Conservation (phyloP, 352 stramenopile species). For the Pythium rishiriense region DNA sequence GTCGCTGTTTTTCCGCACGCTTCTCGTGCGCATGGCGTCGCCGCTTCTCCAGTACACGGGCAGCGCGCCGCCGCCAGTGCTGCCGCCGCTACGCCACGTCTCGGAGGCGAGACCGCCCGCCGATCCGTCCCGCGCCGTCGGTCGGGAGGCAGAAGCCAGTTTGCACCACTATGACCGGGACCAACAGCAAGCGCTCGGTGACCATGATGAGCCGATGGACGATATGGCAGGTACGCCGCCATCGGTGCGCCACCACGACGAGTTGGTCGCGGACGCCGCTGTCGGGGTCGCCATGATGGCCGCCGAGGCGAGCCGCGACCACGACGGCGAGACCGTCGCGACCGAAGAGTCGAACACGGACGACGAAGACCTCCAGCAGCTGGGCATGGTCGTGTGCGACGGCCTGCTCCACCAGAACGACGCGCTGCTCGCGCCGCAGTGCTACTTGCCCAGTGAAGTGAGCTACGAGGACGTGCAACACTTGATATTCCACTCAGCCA, state of each 20-base stretch:
- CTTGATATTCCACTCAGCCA: slow-evolving; percentile 60
- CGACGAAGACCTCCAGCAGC: slow-evolving; percentile 73
- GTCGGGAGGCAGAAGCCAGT: too few species aligned
- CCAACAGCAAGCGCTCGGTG: background rate
- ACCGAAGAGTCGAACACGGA: slow-evolving; percentile 76
- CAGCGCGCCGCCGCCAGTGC: background rate
- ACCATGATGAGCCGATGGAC: slow-evolving; percentile 7
- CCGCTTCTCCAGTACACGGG: slow-evolving; percentile 23
- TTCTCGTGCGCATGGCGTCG: slow-evolving; percentile 26
- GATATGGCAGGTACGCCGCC: background rate
- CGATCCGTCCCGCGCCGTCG: too few species aligned
- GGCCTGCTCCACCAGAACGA: slow-evolving; percentile 30
- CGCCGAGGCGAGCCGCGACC: slow-evolving; percentile 8
- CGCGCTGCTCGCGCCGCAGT: slow-evolving; percentile 17
- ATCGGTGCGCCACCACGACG: slow-evolving; percentile 4
- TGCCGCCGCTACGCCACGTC: too few species aligned
- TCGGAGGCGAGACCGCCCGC: too few species aligned
- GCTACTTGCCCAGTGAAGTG: slow-evolving; percentile 40
- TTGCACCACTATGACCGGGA: too few species aligned
- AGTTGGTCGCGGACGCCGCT: slow-evolving; percentile 8
- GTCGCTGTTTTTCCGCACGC: slow-evolving; percentile 26
- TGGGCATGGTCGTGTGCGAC: slow-evolving; percentile 62
- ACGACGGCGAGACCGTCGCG: slow-evolving; percentile 22
- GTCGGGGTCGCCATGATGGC: slow-evolving; percentile 26
- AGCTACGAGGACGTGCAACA: slow-evolving; percentile 61